Percentiles rank a stretch among this genome's conserved stretches.
These are phyloP conservation scores for Aspergillus texensis DNA, from an alignment of 2,329 filamentous ascomycete species.

Conservation along the genomic window DNA sequence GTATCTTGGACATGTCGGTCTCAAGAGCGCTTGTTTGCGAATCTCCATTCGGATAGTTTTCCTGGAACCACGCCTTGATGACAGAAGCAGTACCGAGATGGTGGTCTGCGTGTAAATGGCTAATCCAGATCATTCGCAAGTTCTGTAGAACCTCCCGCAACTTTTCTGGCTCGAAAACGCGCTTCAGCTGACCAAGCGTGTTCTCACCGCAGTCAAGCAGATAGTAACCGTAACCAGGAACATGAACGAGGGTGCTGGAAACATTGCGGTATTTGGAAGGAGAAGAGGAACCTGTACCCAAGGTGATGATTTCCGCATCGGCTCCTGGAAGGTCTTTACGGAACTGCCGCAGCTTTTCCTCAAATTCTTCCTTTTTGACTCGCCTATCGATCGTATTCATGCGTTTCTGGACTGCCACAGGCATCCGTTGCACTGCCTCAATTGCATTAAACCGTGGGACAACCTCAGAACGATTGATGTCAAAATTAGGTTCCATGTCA, in stretches of 20 bases:
- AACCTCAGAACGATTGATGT: conserved; percentile 34
- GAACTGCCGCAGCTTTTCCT: conserved; percentile 43
- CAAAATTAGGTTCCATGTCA: conserved; percentile 51
- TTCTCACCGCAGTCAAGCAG: conserved; percentile 91
- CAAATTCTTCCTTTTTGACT: conserved; percentile 31
- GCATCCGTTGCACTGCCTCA: conserved; percentile 26
- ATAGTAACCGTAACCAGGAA: conserved; percentile 85
- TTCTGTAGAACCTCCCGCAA: conserved; percentile 73
- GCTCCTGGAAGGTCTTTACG: conserved; percentile 70
- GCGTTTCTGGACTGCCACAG: conserved; percentile 33
- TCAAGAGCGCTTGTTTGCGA: conserved; percentile 44
- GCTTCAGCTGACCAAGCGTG: conserved; percentile 82
- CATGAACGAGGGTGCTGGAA: conserved; percentile 79
- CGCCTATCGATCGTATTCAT: conserved; percentile 30
- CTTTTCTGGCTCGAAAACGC: conserved; percentile 68
- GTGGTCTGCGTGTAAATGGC: conserved; percentile 94
- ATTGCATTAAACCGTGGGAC: conserved; percentile 30
- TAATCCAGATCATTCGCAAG: conserved; percentile 85
- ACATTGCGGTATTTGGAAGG: conserved; percentile 97
- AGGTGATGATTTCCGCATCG: conserved; percentile 79
- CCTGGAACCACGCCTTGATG: conserved; percentile 77
- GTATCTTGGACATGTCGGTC: conserved; percentile 38
- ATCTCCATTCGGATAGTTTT: conserved; percentile 50
- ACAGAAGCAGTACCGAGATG: conserved; percentile 82
- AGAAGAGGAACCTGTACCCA: conserved; percentile 87